Evolutionary conservation across 1,139 yeast genomes (phyloP).

Genomic region (Candida mesenterica): DNA sequence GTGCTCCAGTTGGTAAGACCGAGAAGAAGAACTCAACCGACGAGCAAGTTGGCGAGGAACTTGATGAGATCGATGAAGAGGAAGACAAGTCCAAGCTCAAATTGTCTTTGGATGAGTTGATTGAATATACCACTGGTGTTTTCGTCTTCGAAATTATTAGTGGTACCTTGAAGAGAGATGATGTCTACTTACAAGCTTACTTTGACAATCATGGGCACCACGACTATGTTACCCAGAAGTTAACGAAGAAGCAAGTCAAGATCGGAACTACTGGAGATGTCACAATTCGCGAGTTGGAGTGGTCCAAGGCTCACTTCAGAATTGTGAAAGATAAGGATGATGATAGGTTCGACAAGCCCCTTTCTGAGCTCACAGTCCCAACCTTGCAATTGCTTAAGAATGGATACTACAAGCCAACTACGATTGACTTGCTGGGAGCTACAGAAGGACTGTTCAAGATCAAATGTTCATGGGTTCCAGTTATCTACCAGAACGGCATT

Average conservation of each 20-base stretch:
- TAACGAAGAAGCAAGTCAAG: conserved; percentile 37
- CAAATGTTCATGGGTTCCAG: conserved; percentile 78
- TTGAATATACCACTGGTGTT: conserved; percentile 71
- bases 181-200: conserved; percentile 65
- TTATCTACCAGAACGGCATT: conserved; percentile 51
- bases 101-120: conserved; percentile 61
- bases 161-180: conserved; percentile 52
- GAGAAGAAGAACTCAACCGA: conserved; percentile 22
- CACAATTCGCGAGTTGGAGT: conserved; percentile 70
- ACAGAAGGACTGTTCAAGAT: conserved; percentile 54
- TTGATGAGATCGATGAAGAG: conserved; percentile 36
- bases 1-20: conserved; percentile 14
- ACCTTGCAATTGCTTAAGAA: conserved; percentile 66
- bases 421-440: conserved; percentile 47
- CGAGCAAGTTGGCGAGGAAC: conserved; percentile 21
- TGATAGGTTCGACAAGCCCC: conserved; percentile 54
- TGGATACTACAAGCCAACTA: conserved; percentile 59
- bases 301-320: conserved; percentile 66
- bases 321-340: conserved; percentile 52
- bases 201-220: conserved; percentile 73
- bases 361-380: conserved; percentile 66
- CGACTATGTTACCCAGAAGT: conserved; percentile 53
- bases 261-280: conserved; percentile 69
- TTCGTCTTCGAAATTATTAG: conserved; percentile 64
- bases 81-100: conserved; percentile 41